Conservation (phyloP, 2,329 filamentous ascomycete species). For the Fusarium illudens region DNA sequence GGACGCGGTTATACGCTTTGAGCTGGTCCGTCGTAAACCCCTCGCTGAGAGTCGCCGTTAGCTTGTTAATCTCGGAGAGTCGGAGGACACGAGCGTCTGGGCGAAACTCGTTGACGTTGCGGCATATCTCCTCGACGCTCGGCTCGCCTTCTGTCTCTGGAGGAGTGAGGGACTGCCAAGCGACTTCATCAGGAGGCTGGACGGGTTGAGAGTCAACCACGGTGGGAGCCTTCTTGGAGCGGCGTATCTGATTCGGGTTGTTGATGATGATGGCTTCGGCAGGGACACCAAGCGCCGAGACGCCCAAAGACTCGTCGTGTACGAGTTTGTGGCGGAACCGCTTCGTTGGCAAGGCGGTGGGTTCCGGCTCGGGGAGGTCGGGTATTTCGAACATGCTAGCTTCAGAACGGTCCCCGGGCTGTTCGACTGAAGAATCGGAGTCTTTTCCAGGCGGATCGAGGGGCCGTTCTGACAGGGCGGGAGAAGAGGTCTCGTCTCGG, state of each 20-base stretch:
- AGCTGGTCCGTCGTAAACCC: constrained; percentile 61
- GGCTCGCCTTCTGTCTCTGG: constrained; percentile 39
- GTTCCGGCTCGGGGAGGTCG: constrained; percentile 7
- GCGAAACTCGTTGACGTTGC: constrained; percentile 59
- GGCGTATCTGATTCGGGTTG: constrained; percentile 46
- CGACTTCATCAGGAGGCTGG: constrained; percentile 25
- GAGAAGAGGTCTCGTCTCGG: not conserved
- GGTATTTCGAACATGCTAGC: constrained; percentile 1
- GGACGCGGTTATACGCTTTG: constrained; percentile 49
- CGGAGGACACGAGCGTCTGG: constrained; percentile 54
- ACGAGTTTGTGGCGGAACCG: constrained; percentile 41
- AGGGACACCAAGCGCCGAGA: constrained; percentile 47
- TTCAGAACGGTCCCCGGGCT: not conserved
- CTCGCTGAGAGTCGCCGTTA: constrained; percentile 50
- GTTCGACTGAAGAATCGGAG: not conserved
- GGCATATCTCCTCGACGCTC: constrained; percentile 48
- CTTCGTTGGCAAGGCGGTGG: not conserved
- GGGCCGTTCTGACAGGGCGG: not conserved
- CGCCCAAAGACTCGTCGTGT: constrained; percentile 42
- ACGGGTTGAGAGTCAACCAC: constrained; percentile 32
- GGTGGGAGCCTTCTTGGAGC: constrained; percentile 16
- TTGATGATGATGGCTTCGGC: constrained; percentile 59
- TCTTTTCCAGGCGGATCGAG: not conserved
- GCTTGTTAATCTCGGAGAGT: constrained; percentile 51
- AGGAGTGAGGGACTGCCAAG: constrained; percentile 46